Evolutionary conservation across 148 eudicot species (phyloP).

Genomic region (Rhododendron vialii): DNA sequence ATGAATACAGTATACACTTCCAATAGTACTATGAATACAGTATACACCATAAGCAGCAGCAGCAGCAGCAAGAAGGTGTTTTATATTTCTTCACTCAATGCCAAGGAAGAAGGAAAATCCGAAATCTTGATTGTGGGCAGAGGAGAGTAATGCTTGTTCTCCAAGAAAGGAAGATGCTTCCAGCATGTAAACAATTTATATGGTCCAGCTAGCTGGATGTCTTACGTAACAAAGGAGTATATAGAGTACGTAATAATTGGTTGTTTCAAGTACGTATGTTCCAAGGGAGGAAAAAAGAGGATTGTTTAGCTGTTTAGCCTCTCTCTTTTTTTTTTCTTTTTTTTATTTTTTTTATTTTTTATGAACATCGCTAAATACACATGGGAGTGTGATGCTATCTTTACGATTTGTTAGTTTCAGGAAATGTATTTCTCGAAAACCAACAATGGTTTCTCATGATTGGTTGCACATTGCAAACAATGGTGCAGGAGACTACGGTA

Average conservation of each 20-base stretch:
- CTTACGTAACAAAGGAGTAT: constrained; percentile 7
- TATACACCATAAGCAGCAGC: neutral
- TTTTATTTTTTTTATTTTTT: no score
- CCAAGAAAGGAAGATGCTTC: constrained; percentile 55
- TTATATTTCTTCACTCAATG: constrained; percentile 68
- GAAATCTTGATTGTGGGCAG: constrained; percentile 21
- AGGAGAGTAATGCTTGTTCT: constrained; percentile 19
- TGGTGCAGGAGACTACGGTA: neutral
- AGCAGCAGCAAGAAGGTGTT: neutral
- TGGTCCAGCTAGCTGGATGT: constrained; percentile 74
- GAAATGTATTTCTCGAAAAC: neutral
- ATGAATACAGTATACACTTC: neutral
- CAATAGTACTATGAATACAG: neutral
- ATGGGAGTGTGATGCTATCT: neutral
- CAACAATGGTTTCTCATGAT: neutral
- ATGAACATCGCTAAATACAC: neutral
- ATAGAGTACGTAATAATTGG: neutral
- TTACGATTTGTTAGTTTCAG: neutral
- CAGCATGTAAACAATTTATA: constrained; percentile 58
- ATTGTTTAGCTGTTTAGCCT: neutral
- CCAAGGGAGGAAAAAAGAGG: neutral
- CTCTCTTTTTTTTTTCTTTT: no score
- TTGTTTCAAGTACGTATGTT: neutral
- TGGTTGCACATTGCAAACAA: neutral
- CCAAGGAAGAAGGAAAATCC: constrained; percentile 29